phyloP scores from a whole-genome alignment of 1,284 basidiomycete species.

The Leccinum griseonigrum region DNA sequence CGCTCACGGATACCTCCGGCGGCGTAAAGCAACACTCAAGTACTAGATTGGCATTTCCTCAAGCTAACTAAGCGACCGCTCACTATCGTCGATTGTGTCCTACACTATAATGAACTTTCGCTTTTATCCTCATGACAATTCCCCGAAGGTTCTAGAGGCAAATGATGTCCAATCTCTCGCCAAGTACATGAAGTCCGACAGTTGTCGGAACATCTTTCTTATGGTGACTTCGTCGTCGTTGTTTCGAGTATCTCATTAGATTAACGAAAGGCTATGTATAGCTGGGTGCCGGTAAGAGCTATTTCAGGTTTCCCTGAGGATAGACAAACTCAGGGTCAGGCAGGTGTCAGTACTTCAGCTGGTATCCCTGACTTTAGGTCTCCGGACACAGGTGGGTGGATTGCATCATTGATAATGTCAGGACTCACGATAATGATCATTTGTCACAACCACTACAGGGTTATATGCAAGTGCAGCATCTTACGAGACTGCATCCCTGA shows the following conservation, averaged over 20 bases:
- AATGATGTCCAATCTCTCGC: conserved; percentile 49
- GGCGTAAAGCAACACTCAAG: background rate
- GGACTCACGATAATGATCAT: background rate
- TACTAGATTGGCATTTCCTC: background rate
- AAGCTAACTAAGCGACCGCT: background rate
- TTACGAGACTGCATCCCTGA: background rate
- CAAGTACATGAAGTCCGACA: conserved; percentile 63
- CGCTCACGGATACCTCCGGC: background rate
- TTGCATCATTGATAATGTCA: background rate
- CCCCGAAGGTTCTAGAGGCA: conserved; percentile 29
- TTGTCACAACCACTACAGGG: conserved; percentile 30
- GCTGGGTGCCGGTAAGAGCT: conserved; percentile 59
- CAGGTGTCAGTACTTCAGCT: conserved; percentile 76
- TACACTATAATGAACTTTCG: conserved; percentile 16
- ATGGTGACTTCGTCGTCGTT: conserved; percentile 51
- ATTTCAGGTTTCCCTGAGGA: background rate
- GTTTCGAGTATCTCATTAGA: background rate
- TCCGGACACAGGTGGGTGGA: conserved; percentile 61
- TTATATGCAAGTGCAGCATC: conserved; percentile 45
- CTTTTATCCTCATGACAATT: conserved; percentile 2
- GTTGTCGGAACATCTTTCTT: conserved; percentile 65
- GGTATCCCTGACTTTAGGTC: conserved; percentile 83
- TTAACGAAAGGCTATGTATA: conserved; percentile 24
- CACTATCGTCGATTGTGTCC: background rate
- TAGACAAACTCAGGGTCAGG: conserved; percentile 4